phyloP scores from a whole-genome alignment of 306 rosid genomes.

The Vigna mungo region DNA sequence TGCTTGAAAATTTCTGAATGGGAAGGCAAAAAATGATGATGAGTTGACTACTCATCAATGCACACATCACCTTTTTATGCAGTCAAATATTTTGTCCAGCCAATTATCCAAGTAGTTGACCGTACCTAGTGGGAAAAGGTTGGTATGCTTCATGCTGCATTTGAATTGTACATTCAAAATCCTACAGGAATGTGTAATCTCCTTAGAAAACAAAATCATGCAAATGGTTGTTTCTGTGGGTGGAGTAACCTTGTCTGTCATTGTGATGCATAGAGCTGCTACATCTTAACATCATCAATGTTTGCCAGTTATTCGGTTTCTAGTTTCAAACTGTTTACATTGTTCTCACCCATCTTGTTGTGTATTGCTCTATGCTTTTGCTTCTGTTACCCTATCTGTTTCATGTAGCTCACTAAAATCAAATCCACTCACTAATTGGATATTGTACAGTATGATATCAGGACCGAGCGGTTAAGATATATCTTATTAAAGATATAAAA shows the following conservation, averaged over 20 bases:
- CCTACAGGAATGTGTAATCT: conserved; percentile 11
- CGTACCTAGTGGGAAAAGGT: not conserved
- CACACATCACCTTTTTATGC: conserved; percentile 5
- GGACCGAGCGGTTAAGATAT: too few relatives aligned
- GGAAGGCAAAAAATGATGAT: conserved; percentile 13
- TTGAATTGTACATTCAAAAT: conserved; percentile 6
- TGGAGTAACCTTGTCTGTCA: conserved; percentile 17
- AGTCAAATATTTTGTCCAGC: conserved; percentile 7
- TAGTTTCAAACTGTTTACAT: not conserved
- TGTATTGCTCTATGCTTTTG: conserved; percentile 23
- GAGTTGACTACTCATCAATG: not conserved
- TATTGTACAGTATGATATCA: too few relatives aligned
- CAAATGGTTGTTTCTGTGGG: conserved; percentile 14
- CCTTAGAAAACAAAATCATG: conserved; percentile 23
- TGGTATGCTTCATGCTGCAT: not conserved
- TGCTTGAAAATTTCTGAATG: conserved; percentile 29
- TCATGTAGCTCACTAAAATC: conserved; percentile 6
- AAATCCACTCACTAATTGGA: conserved; percentile 15
- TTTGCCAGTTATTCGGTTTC: conserved; percentile 9
- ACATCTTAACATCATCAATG: conserved; percentile 1
- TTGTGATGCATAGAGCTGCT: conserved; percentile 23
- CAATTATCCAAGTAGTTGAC: not conserved
- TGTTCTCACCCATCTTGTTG: conserved; percentile 22
- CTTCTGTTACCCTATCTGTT: conserved; percentile 28
- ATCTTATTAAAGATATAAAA: too few relatives aligned